A percentile compares a stretch with the other conserved stretches of the same genome.
These are phyloP conservation scores for Talaromyces sp. DNA, from an alignment of 2,329 filamentous ascomycete species.

Conservation along the genomic window DNA sequence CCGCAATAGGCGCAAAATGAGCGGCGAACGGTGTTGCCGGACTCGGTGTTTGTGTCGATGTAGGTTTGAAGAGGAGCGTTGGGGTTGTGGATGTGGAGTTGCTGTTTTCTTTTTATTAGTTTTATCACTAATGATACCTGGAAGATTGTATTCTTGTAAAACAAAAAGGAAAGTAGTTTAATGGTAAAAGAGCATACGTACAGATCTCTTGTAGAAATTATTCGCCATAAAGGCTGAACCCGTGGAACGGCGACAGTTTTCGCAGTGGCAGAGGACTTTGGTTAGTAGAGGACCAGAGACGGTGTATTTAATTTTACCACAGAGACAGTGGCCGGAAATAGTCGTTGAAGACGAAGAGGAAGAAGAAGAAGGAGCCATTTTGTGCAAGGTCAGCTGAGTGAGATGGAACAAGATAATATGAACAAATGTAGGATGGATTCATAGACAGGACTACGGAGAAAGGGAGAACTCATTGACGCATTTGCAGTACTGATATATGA, in stretches of 20 bases:
- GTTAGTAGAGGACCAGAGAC: background rate
- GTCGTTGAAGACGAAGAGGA: too few relatives aligned
- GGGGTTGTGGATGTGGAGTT: background rate
- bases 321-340: constrained; percentile 2
- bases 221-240: constrained; percentile 6
- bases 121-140: too few relatives aligned
- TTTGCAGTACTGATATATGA: too few relatives aligned
- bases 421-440: too few relatives aligned
- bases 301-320: constrained; percentile 2
- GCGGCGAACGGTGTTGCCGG: background rate
- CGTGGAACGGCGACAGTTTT: constrained; percentile 1
- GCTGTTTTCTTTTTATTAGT: background rate
- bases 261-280: constrained; percentile 14
- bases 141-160: too few relatives aligned
- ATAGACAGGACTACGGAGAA: too few relatives aligned
- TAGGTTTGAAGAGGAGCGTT: background rate
- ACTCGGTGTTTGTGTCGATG: constrained; percentile 1
- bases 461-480: too few relatives aligned
- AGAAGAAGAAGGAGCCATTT: background rate
- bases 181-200: background rate
- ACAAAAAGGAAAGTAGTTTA: too few relatives aligned
- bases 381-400: too few relatives aligned
- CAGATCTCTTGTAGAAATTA: background rate
- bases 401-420: too few relatives aligned
- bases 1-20: background rate